These are phyloP conservation scores for Penicillium sp. DNA, from an alignment of 2,329 filamentous ascomycete species.

Conservation along the genomic window DNA sequence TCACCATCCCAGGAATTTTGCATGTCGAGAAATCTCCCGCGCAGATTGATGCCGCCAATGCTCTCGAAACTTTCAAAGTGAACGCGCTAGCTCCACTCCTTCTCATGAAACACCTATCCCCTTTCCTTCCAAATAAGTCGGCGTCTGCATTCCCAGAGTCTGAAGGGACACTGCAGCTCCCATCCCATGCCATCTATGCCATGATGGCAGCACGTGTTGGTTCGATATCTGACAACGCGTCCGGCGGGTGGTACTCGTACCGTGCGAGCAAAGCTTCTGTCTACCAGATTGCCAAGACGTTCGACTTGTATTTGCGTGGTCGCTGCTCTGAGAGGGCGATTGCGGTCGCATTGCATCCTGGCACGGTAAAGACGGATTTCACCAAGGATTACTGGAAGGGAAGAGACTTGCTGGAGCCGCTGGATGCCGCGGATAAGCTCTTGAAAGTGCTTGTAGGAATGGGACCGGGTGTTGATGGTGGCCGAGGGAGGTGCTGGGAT, in stretches of 20 bases:
- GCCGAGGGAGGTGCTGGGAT: conserved; percentile 68
- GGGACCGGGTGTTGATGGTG: conserved; percentile 38
- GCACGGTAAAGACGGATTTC: conserved; percentile 75
- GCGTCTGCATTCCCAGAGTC: conserved; percentile 38
- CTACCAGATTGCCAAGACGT: conserved; percentile 68
- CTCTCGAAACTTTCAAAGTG: conserved; percentile 69
- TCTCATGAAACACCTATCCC: conserved; percentile 72
- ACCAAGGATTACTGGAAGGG: conserved; percentile 71
- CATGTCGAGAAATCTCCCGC: conserved; percentile 70
- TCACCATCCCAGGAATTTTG: conserved; percentile 71
- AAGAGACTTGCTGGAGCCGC: conserved; percentile 68
- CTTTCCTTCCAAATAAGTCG: conserved; percentile 65
- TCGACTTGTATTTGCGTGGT: conserved; percentile 66
- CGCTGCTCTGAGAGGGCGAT: conserved; percentile 64
- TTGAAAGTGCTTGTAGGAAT: conserved; percentile 58
- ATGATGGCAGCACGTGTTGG: conserved; percentile 79
- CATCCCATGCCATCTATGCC: conserved; percentile 64
- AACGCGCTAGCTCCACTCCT: conserved; percentile 75
- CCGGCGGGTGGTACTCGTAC: conserved; percentile 83
- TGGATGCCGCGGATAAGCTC: conserved; percentile 67
- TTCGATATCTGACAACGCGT: conserved; percentile 68
- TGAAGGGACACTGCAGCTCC: conserved; percentile 42
- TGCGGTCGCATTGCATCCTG: conserved; percentile 73
- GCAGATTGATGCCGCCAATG: conserved; percentile 62
- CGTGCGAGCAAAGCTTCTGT: conserved; percentile 74